Conservation (phyloP, 495 filamentous ascomycete species). For the Baudoinia panamericana region DNA sequence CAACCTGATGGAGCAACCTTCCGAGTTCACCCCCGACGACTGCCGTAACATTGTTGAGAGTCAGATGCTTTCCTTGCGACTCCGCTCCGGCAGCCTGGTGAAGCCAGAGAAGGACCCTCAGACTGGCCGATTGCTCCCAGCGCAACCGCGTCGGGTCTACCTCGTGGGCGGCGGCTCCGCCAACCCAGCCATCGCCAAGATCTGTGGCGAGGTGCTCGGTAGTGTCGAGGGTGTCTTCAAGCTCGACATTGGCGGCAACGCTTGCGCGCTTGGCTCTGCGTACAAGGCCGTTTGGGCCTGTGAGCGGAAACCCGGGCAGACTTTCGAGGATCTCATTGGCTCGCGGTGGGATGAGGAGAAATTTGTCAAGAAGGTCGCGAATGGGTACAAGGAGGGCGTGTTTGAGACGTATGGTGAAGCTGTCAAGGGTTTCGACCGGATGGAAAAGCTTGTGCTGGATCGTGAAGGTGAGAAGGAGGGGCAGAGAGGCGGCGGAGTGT, state of each 20-base stretch:
- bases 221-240: slow-evolving; percentile 79
- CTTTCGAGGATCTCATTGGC: slow-evolving; percentile 77
- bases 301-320: slow-evolving; percentile 53
- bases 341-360: slow-evolving; percentile 72
- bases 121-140: slow-evolving; percentile 40
- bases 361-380: slow-evolving; percentile 66
- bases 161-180: slow-evolving; percentile 82
- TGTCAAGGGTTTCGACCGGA: slow-evolving; percentile 62
- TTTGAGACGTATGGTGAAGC: slow-evolving; percentile 67
- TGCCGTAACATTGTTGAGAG: slow-evolving; percentile 85
- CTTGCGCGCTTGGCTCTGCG: slow-evolving; percentile 87
- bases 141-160: slow-evolving; percentile 81
- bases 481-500: slow-evolving; percentile 3
- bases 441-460: slow-evolving; percentile 56
- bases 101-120: slow-evolving; percentile 32
- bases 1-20: slow-evolving; percentile 26
- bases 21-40: slow-evolving; percentile 42
- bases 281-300: slow-evolving; percentile 93
- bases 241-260: slow-evolving; percentile 90
- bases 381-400: slow-evolving; percentile 61
- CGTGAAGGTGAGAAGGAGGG: slow-evolving; percentile 25
- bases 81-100: slow-evolving; percentile 67
- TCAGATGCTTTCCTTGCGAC: slow-evolving; percentile 77
- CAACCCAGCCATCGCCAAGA: slow-evolving; percentile 71
- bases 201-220: slow-evolving; percentile 77